Percentiles rank a stretch among this genome's conserved stretches.
Conservation (phyloP, 345 rosid genomes). For the Cardamine occulta region DNA sequence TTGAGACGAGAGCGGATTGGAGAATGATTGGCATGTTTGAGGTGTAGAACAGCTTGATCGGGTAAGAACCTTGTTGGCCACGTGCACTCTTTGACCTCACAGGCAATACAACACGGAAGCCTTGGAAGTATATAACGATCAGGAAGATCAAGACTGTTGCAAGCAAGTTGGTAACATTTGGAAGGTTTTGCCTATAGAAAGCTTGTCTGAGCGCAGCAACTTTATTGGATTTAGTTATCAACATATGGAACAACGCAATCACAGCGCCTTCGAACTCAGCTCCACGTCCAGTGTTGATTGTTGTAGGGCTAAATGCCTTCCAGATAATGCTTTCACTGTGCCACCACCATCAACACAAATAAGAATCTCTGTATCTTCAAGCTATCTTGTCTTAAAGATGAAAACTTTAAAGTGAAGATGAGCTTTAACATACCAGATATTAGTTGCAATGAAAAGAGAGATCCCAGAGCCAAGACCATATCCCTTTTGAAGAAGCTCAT, state of each 20-base stretch:
- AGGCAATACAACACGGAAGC: constrained; percentile 71
- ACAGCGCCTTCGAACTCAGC: constrained; percentile 87
- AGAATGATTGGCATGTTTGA: constrained; percentile 86
- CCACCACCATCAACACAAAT: constrained; percentile 9
- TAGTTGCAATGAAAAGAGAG: constrained; percentile 73
- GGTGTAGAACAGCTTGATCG: constrained; percentile 77
- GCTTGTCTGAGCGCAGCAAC: constrained; percentile 73
- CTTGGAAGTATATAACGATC: constrained; percentile 75
- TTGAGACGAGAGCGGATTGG: constrained; percentile 78
- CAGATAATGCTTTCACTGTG: constrained; percentile 72
- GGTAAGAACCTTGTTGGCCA: constrained; percentile 80
- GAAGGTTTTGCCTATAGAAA: constrained; percentile 74
- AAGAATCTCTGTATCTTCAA: background rate
- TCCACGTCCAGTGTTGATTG: constrained; percentile 72
- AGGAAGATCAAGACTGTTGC: constrained; percentile 67
- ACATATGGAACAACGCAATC: constrained; percentile 67
- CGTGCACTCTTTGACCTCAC: constrained; percentile 80
- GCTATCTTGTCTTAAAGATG: background rate
- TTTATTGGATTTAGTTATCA: constrained; percentile 64
- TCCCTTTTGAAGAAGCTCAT: constrained; percentile 70
- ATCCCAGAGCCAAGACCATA: constrained; percentile 74
- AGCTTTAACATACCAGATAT: constrained; percentile 58
- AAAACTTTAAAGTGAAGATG: background rate
- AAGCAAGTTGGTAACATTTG: constrained; percentile 75
- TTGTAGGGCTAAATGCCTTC: constrained; percentile 80